Evolutionary conservation across 306 rosid species (phyloP), one percentile per base, ranked within the genome.

Genomic region (Trichosanthes cucumerina): DNA sequence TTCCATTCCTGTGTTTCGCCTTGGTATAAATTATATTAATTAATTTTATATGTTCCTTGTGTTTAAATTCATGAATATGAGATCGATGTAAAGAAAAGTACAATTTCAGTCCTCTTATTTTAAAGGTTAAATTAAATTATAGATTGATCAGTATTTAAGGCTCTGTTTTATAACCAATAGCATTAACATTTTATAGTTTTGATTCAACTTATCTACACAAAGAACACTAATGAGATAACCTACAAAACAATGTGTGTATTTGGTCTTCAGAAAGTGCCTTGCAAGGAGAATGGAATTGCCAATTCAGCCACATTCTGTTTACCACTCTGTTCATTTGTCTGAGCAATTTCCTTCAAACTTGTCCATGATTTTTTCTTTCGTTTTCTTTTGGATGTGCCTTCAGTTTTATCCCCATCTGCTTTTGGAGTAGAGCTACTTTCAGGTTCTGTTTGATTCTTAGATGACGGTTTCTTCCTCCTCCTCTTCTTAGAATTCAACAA

Each of bases 291-390:
- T 73, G 77, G 77, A 28, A 73, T 49, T 73, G 60, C 23, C 43
- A 73, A 49, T 21, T 3, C 76, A 73, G 77, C 36, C 24, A 33
- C 59, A 84, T 69, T 52, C 33, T 80, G 75, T 44, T 59, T 83
- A 31, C 82, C 78, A 15, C 38, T 82, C 23, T 57, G 81, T 68
- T 85, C 83, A 2, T 82, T 84, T n/a, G 74, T 79, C 39, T 78
- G 80, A 65, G 87, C 94, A 53, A 87, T 83, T 75, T 90, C 94
- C 86, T 90, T 93, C 83, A 93, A 91, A 84, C 94, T 87, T 18
- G 91, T 87, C 96, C 98, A 91, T 54, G 87, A 81, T 79, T 88
- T 91, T 68, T 26, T 68, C 85, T 79, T 83, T 56, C 91, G 81
- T 58, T 92, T 78, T 86, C 87, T 92, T 63, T 83, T 87, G 3